Percentiles rank a stretch among this genome's conserved stretches.
phyloP scores from a whole-genome alignment of 176 grass and related monocot species.

The Secale cereale region DNA sequence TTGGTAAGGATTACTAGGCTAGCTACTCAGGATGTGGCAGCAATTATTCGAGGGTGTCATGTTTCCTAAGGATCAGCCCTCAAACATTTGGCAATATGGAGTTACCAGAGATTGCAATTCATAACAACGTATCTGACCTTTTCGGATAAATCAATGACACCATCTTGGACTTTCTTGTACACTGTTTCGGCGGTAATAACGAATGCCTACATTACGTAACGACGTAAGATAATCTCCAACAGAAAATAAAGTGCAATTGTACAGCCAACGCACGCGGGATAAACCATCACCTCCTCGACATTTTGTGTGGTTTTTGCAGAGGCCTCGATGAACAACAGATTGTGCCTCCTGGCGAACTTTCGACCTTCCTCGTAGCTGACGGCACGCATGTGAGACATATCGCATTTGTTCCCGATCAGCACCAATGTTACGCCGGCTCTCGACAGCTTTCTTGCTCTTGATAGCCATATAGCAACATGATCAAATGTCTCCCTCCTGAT shows the following conservation, averaged over 20 bases:
- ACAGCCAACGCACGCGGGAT: neutral
- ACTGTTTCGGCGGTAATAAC: conserved; percentile 42
- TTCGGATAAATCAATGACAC: conserved; percentile 61
- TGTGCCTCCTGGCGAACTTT: conserved; percentile 66
- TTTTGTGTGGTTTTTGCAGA: conserved; percentile 62
- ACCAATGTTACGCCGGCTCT: conserved; percentile 59
- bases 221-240: neutral
- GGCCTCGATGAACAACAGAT: conserved; percentile 61
- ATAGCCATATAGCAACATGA: conserved; percentile 55
- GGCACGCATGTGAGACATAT: conserved; percentile 54
- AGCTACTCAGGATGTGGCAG: neutral
- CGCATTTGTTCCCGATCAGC: conserved; percentile 61
- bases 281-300: conserved; percentile 51
- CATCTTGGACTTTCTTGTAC: conserved; percentile 67
- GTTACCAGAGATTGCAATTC: neutral
- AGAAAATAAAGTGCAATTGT: neutral
- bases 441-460: conserved; percentile 52
- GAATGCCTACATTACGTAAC: conserved; percentile 32
- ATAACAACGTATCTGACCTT: too few species aligned
- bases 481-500: conserved; percentile 78
- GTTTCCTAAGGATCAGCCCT: neutral
- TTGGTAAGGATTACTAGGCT: neutral
- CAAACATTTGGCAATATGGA: neutral
- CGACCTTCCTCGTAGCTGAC: conserved; percentile 67
- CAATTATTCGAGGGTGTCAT: too few species aligned